Evolutionary conservation across 2,329 filamentous ascomycete species (phyloP).

Genomic region (Fonsecaea multimorphosa): DNA sequence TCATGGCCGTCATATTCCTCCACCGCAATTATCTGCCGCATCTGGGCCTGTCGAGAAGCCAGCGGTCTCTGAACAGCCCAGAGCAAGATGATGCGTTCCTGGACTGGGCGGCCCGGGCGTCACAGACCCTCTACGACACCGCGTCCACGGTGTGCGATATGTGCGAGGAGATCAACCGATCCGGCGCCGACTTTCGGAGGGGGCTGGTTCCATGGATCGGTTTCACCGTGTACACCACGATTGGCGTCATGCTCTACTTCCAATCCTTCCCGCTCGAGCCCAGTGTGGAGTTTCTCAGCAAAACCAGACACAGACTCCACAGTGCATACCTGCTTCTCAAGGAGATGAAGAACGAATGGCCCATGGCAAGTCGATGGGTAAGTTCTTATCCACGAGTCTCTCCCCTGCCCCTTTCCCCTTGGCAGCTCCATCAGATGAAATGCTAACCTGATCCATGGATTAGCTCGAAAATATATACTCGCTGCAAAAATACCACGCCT

Average conservation of each 20-base stretch:
- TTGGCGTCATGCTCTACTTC: not conserved
- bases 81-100: not conserved
- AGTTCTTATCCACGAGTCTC: not conserved
- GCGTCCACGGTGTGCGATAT: not conserved
- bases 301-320: not conserved
- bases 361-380: constrained; percentile 3
- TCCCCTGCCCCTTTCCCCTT: not conserved
- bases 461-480: not conserved
- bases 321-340: not conserved
- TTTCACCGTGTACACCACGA: constrained; percentile 1
- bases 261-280: constrained; percentile 2
- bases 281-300: not conserved
- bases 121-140: constrained; percentile 1
- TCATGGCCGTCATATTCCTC: constrained; percentile 1
- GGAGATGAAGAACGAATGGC: constrained; percentile 6
- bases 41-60: not conserved
- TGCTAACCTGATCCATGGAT: not conserved
- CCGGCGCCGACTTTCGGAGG: not conserved
- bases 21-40: not conserved
- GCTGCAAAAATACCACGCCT: not conserved
- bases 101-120: not conserved
- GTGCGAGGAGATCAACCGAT: not conserved
- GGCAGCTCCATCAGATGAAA: not conserved
- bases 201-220: not conserved
- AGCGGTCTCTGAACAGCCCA: not conserved